These are phyloP conservation scores for Microstroma glucosiphilum DNA, from an alignment of 1,284 basidiomycete genomes.

Conservation along the genomic window DNA sequence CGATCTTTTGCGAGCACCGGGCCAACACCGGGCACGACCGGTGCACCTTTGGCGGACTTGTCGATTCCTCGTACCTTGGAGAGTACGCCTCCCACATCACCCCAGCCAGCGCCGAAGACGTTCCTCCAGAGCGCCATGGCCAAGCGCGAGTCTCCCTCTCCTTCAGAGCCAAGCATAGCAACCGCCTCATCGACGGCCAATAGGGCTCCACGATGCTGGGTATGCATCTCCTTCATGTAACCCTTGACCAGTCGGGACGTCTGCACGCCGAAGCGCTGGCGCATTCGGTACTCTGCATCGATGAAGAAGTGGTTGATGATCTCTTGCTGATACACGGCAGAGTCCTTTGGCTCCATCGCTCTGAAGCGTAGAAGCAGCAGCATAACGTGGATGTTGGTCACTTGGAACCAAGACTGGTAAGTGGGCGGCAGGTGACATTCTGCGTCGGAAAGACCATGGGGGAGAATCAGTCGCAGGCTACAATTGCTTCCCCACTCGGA, in stretches of 20 bases:
- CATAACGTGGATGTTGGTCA: slow-evolving; percentile 90
- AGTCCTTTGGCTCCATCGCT: slow-evolving; percentile 66
- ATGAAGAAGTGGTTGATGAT: slow-evolving; percentile 93
- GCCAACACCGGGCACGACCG: neutral
- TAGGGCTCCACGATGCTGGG: slow-evolving; percentile 82
- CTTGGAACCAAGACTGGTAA: slow-evolving; percentile 94
- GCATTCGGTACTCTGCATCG: slow-evolving; percentile 84
- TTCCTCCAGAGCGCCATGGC: slow-evolving; percentile 88
- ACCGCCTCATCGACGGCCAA: slow-evolving; percentile 76
- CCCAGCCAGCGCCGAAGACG: slow-evolving; percentile 60
- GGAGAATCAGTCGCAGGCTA: neutral
- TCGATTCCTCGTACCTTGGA: slow-evolving; percentile 38
- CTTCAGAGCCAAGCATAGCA: slow-evolving; percentile 60
- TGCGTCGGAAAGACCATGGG: slow-evolving; percentile 43
- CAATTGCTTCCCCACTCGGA: neutral
- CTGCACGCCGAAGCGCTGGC: slow-evolving; percentile 64
- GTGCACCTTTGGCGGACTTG: slow-evolving; percentile 11
- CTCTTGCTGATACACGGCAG: slow-evolving; percentile 66
- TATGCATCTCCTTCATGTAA: slow-evolving; percentile 81
- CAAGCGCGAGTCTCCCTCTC: slow-evolving; percentile 52
- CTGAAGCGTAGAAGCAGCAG: slow-evolving; percentile 81
- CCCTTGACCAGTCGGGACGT: slow-evolving; percentile 72
- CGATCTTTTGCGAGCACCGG: neutral
- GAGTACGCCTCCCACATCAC: slow-evolving; percentile 52
- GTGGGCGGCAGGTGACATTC: slow-evolving; percentile 83